Evolutionary conservation across 148 eudicot species (phyloP).

Genomic region (Fagopyrum tataricum): DNA sequence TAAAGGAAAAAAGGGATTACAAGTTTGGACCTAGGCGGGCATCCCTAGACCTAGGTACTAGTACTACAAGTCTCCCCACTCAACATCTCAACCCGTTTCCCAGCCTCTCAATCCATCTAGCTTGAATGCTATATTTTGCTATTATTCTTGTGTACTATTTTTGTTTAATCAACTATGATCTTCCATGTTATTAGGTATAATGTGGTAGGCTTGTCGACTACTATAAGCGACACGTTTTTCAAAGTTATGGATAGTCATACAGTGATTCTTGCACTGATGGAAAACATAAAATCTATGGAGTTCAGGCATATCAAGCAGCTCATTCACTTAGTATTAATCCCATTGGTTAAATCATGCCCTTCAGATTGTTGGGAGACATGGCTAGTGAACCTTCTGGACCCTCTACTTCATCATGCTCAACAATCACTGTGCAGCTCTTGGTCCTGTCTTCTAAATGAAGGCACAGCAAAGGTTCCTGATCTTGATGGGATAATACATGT

Average conservation of each 20-base stretch:
- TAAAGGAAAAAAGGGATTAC: too few species aligned
- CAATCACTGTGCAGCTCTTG: slow-evolving; percentile 77
- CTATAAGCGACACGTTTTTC: slow-evolving; percentile 77
- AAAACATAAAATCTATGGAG: slow-evolving; percentile 87
- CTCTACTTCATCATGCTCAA: slow-evolving; percentile 50
- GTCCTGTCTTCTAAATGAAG: slow-evolving; percentile 78
- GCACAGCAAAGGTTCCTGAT: slow-evolving; percentile 88
- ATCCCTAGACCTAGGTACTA: too few species aligned
- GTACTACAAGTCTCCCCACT: too few species aligned
- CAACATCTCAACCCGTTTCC: too few species aligned
- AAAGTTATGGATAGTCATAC: slow-evolving; percentile 49
- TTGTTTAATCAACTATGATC: too few species aligned
- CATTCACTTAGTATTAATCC: slow-evolving; percentile 71
- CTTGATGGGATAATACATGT: slow-evolving; percentile 39
- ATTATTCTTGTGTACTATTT: too few species aligned
- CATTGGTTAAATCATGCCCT: slow-evolving; percentile 68
- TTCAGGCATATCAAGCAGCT: slow-evolving; percentile 85
- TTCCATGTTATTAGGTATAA: slow-evolving; percentile 47
- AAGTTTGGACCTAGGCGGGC: too few species aligned
- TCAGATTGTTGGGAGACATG: slow-evolving; percentile 64
- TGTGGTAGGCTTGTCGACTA: slow-evolving; percentile 82
- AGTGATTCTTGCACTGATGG: slow-evolving; percentile 62
- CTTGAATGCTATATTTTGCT: too few species aligned
- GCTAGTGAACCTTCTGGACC: slow-evolving; percentile 78
- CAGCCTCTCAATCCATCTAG: too few species aligned